Evolutionary conservation across 2,329 filamentous ascomycete genomes (phyloP).

Genomic region (Akanthomyces muscarius): DNA sequence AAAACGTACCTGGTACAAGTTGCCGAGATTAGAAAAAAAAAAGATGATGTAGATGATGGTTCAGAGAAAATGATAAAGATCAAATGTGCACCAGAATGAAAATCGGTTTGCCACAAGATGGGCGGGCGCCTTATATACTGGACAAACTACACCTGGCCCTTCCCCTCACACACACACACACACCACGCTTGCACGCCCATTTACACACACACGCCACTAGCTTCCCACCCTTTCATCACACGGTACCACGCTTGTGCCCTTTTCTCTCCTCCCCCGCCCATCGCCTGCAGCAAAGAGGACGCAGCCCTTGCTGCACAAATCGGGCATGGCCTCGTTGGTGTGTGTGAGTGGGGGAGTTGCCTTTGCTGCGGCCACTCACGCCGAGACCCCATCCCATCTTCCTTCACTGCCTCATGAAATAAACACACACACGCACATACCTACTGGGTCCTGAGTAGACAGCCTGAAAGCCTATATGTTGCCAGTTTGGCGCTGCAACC

Average conservation of each 20-base stretch:
- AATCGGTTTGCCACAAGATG: not conserved
- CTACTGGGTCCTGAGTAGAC: too few relatives aligned
- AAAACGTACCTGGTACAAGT: too few relatives aligned
- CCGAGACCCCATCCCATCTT: too few relatives aligned
- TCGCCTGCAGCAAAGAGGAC: not conserved
- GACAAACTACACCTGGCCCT: not conserved
- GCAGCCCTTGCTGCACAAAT: not conserved
- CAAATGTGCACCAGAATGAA: not conserved
- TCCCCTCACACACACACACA: not conserved
- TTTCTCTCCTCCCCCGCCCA: not conserved
- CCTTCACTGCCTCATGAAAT: not conserved
- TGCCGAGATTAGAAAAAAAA: too few relatives aligned
- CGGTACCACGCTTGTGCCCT: not conserved
- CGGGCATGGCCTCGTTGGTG: constrained; percentile 6
- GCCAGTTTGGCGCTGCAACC: too few relatives aligned
- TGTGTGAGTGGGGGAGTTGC: not conserved
- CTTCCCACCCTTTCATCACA: not conserved
- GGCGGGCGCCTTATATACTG: constrained; percentile 12
- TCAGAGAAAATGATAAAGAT: not conserved
- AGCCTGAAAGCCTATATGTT: not conserved
- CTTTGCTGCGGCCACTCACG: not conserved
- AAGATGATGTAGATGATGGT: too few relatives aligned
- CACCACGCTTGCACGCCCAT: not conserved
- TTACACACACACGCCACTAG: constrained; percentile 3
- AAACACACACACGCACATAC: not conserved